Percentiles rank a stretch among this genome's conserved stretches.
Conservation (phyloP, 371 early-diverging fungal species). For the Rhizopus arrhizus region DNA sequence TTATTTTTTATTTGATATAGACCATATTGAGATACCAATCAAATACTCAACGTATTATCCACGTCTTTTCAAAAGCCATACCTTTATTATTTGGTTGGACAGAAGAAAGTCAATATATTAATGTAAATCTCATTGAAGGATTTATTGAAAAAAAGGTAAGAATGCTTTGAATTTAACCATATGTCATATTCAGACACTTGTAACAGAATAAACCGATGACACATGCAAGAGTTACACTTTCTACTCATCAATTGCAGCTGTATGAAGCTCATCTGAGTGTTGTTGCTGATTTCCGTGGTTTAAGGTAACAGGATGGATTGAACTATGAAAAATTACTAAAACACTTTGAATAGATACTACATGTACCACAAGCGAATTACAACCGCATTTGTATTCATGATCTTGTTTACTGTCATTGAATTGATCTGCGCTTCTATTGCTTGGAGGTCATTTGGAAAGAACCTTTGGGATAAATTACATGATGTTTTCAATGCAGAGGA, state of each 20-base stretch:
- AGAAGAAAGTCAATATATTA: constrained; percentile 71
- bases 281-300: constrained; percentile 77
- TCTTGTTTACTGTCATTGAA: constrained; percentile 76
- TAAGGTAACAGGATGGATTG: constrained; percentile 24
- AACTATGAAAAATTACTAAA: not conserved
- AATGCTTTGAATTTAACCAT: not conserved
- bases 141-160: constrained; percentile 64
- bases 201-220: constrained; percentile 60
- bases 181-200: not conserved
- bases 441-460: constrained; percentile 67
- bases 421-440: constrained; percentile 66
- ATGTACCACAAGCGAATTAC: constrained; percentile 85
- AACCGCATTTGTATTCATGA: constrained; percentile 72
- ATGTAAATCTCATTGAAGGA: constrained; percentile 70
- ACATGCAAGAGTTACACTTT: constrained; percentile 66
- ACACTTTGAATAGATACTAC: constrained; percentile 55
- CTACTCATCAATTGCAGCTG: constrained; percentile 68
- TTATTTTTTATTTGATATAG: constrained; percentile 34
- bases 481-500: constrained; percentile 7
- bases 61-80: constrained; percentile 64
- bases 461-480: constrained; percentile 44
- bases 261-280: constrained; percentile 71
- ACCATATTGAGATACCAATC: constrained; percentile 79
- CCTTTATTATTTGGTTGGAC: constrained; percentile 70
- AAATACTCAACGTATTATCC: constrained; percentile 60